Percentiles rank a stretch among this genome's conserved stretches.
Evolutionary conservation across 192 early-diverging fungal genomes (phyloP).

Genomic region (Phycomyces nitens): DNA sequence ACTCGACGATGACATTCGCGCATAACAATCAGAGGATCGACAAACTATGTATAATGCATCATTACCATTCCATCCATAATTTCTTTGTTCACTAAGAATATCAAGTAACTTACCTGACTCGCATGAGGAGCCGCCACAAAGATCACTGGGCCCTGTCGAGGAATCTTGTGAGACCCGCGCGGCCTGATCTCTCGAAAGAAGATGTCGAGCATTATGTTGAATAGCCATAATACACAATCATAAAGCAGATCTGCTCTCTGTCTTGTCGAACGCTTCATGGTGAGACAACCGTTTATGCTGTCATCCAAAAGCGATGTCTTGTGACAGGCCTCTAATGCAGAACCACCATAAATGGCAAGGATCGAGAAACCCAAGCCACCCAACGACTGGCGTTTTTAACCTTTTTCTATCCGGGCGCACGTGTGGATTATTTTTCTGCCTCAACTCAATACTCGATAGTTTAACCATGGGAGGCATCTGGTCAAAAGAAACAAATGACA

Average conservation of each 20-base stretch:
- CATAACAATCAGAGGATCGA: conserved; percentile 91
- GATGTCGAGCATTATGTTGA: conserved; percentile 65
- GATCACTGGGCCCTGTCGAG: conserved; percentile 86
- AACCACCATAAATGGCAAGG: no score
- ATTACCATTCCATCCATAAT: no score
- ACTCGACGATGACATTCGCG: conserved; percentile 75
- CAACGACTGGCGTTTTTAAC: no score
- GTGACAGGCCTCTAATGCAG: no score
- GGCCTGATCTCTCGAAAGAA: conserved; percentile 91
- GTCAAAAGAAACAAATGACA: background rate
- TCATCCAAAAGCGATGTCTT: background rate
- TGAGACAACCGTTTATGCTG: background rate
- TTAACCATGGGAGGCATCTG: background rate
- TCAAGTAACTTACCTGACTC: conserved; percentile 56
- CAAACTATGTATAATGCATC: conserved; percentile 87
- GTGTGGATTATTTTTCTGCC: no score
- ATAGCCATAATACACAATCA: conserved; percentile 66
- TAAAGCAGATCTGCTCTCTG: conserved; percentile 38
- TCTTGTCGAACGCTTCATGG: background rate
- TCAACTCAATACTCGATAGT: no score
- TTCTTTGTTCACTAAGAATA: no score
- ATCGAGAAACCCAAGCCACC: no score
- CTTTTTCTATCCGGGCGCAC: no score
- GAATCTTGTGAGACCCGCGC: conserved; percentile 80
- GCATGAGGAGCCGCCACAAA: conserved; percentile 86